Base-by-base conservation (phyloP, 257 asterid genomes). In the Fraxinus excelsior region DNA sequence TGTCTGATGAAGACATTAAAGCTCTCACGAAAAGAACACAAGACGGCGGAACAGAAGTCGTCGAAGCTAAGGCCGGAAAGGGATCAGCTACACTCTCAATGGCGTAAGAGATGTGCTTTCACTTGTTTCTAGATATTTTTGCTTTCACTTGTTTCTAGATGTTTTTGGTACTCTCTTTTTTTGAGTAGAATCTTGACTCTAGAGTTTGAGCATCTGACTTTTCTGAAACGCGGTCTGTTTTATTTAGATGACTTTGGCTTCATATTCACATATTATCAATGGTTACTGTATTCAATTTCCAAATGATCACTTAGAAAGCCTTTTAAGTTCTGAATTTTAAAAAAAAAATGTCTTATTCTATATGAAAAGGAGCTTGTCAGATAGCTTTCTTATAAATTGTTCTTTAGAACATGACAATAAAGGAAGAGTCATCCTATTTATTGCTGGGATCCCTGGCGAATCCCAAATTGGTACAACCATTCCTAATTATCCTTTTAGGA, bases 11-110 rank as follows among this genome's bases (percentile, higher is more conserved):
- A 32, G 91, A 82, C 1, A 87, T 96, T 37, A 81, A 53, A 77
- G 97, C 97, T 70, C 94, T 93, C 72, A 90, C 99, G 16, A 88
- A 89, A 72, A 80, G 99, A 84, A 96, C 97, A 40, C 99, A 96
- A 88, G 95, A 96, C 80, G 99, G 98, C 79, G 97, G 98, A 72
- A 96, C 98, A 1, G 99, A 96, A 83, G 99, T 96, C 28, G 99
- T 96, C 62, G 95, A 88, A 84, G 99, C 99, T 12, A 95, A 95
- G 88, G 99, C 97, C 77, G 98, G 98, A 80, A 93, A 93, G 86
- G 98, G 97, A 74, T 93, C 99, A 35, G 98, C 99, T 66, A 96
- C 99, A 67, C 97, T 96, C 73, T 96, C 99, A 29, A 93, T 96
- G 99, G 99, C 97, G 97, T 93, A 86, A 82, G 97, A 87, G 35